Evolutionary conservation across 345 rosid genomes (phyloP).

Genomic region (Brassica juncea): DNA sequence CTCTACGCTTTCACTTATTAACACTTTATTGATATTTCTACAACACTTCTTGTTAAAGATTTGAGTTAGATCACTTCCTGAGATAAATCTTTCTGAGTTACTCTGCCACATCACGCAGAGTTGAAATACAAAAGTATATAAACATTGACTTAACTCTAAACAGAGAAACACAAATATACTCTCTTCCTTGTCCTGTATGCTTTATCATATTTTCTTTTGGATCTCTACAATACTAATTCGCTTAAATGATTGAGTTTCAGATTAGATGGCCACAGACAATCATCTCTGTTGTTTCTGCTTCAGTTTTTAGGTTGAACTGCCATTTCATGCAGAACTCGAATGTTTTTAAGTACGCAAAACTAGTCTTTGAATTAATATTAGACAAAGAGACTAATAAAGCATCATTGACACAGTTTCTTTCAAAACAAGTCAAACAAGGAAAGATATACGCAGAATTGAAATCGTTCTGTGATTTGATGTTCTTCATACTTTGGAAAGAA

Average conservation of each 20-base stretch:
- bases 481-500: slow-evolving; percentile 16
- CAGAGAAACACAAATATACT: background rate
- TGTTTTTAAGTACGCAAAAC: background rate
- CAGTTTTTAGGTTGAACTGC: background rate
- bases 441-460: background rate
- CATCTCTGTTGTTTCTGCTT: background rate
- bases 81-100: background rate
- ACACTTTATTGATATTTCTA: background rate
- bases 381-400: background rate
- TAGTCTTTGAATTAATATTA: background rate
- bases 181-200: background rate
- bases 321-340: background rate
- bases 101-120: background rate
- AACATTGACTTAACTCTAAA: background rate
- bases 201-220: too few relatives aligned
- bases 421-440: background rate
- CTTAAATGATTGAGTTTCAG: too few relatives aligned
- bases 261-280: background rate
- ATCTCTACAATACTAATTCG: too few relatives aligned
- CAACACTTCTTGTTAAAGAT: background rate
- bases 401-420: slow-evolving; percentile 8
- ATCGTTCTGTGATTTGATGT: slow-evolving; percentile 6
- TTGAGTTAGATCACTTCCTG: background rate
- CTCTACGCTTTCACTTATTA: slow-evolving; percentile 61
- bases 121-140: background rate